Evolutionary conservation across 179 eudicot species (phyloP).

Genomic region (Silene noctiflora): DNA sequence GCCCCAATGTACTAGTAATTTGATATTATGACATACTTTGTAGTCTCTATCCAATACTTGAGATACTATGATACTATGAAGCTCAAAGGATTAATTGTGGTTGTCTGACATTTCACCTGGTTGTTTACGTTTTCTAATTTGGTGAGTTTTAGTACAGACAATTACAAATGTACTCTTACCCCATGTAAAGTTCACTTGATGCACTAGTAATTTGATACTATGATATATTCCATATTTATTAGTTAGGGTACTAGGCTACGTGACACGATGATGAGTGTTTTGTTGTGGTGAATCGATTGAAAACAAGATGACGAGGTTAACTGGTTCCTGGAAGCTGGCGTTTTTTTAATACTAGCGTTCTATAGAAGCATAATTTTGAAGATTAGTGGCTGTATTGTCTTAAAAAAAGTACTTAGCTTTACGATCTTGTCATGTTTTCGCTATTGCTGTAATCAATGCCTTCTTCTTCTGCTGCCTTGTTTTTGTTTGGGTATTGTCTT

Average conservation of each 20-base stretch:
- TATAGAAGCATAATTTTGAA: not conserved
- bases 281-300: slow-evolving; percentile 21
- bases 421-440: not conserved
- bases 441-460: not conserved
- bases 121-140: not conserved
- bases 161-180: not conserved
- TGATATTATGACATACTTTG: not conserved
- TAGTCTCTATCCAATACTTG: not conserved
- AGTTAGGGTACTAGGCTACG: slow-evolving; percentile 16
- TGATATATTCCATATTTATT: not conserved
- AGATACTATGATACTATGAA: not conserved
- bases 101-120: too few species aligned
- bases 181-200: not conserved
- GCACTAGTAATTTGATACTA: not conserved
- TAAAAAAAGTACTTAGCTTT: not conserved
- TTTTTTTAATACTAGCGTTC: not conserved
- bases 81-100: not conserved
- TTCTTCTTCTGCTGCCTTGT: not conserved
- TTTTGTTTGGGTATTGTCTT: not conserved
- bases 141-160: not conserved
- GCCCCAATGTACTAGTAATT: not conserved
- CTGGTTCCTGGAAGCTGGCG: not conserved
- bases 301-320: slow-evolving; percentile 30
- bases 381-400: not conserved
- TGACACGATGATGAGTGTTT: slow-evolving; percentile 18